phyloP scores from a whole-genome alignment of 2,329 filamentous ascomycete species.

The Falciphora oryzae region DNA sequence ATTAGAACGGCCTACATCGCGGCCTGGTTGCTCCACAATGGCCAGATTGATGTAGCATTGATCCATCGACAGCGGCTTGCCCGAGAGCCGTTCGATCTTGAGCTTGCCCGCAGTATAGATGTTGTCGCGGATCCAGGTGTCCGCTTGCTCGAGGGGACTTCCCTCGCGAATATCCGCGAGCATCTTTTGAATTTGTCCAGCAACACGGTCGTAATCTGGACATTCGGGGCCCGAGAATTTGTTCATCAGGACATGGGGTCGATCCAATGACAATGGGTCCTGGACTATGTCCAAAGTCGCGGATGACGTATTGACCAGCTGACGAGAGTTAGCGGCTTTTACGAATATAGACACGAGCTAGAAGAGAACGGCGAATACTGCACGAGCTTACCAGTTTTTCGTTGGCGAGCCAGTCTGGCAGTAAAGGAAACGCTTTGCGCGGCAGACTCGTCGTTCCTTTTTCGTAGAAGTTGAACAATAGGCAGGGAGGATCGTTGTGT shows the following conservation, averaged over 20 bases:
- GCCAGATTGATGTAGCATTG: constrained; percentile 35
- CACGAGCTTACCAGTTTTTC: constrained; percentile 14
- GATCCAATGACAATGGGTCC: constrained; percentile 20
- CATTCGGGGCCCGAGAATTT: constrained; percentile 19
- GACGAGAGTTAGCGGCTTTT: constrained; percentile 11
- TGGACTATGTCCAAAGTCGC: constrained; percentile 20
- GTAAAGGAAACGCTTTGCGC: constrained; percentile 16
- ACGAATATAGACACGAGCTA: not conserved
- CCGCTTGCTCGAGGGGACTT: constrained; percentile 16
- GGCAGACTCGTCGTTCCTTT: constrained; percentile 16
- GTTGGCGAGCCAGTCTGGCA: constrained; percentile 13
- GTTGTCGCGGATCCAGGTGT: constrained; percentile 19
- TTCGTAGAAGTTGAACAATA: constrained; percentile 21
- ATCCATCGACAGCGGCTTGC: constrained; percentile 25
- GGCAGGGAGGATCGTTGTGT: constrained; percentile 10
- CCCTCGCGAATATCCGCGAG: constrained; percentile 15
- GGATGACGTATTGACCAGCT: constrained; percentile 21
- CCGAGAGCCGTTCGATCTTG: constrained; percentile 29
- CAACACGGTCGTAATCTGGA: constrained; percentile 16
- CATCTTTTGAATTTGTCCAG: constrained; percentile 16
- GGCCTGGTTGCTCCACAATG: constrained; percentile 23
- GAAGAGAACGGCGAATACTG: not conserved
- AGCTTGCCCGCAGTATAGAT: constrained; percentile 21
- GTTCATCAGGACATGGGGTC: constrained; percentile 21
- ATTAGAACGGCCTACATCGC: constrained; percentile 8